phyloP scores from a whole-genome alignment of 441 rosid species.

The Codiaeum variegatum region DNA sequence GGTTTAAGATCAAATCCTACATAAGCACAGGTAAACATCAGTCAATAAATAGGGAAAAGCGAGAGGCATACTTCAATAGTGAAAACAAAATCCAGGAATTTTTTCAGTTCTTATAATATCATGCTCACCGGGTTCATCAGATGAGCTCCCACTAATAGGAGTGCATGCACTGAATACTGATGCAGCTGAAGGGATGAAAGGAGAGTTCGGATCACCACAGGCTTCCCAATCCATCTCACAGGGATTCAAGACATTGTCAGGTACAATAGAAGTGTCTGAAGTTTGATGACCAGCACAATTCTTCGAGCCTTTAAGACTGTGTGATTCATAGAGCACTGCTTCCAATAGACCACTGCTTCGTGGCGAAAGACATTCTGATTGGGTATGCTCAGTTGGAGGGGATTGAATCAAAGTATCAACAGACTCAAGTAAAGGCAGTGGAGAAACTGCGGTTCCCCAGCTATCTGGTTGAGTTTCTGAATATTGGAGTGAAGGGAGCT shows the following conservation, averaged over 20 bases:
- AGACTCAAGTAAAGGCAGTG: slow-evolving; percentile 65
- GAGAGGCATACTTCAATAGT: neutral
- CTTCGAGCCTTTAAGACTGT: slow-evolving; percentile 51
- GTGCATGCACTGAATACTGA: slow-evolving; percentile 52
- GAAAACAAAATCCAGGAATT: neutral
- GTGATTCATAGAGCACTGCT: slow-evolving; percentile 78
- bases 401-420: slow-evolving; percentile 81
- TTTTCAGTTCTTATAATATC: neutral
- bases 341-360: slow-evolving; percentile 80
- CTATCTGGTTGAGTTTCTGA: slow-evolving; percentile 63
- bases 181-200: slow-evolving; percentile 55
- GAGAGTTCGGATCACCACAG: slow-evolving; percentile 53
- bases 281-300: slow-evolving; percentile 57
- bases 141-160: slow-evolving; percentile 50
- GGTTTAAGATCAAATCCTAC: slow-evolving; percentile 24
- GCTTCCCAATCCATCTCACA: slow-evolving; percentile 59
- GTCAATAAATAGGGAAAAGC: neutral
- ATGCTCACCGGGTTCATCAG: slow-evolving; percentile 51
- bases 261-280: slow-evolving; percentile 50
- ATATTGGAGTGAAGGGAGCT: slow-evolving; percentile 99
- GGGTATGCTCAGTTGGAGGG: slow-evolving; percentile 54
- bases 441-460: slow-evolving; percentile 53
- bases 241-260: slow-evolving; percentile 40
- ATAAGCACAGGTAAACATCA: neutral
- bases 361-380: slow-evolving; percentile 46